phyloP scores from a whole-genome alignment of 805 yeast genomes.

The Brettanomyces anomalus region DNA sequence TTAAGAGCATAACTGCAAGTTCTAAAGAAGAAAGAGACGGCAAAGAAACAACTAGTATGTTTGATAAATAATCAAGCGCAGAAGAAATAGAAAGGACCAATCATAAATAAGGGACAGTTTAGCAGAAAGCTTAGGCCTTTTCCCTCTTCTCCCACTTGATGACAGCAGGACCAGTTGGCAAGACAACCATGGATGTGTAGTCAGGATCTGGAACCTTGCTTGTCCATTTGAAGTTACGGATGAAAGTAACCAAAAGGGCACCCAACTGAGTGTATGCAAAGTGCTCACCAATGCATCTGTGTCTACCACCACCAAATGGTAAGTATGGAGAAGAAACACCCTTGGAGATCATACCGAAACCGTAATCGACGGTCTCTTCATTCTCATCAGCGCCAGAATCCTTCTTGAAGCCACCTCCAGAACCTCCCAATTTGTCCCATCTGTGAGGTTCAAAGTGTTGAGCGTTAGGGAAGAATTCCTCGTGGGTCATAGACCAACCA shows the following conservation, averaged over 20 bases:
- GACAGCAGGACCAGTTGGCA: constrained; percentile 72
- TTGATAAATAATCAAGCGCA: neutral
- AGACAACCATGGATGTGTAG: constrained; percentile 85
- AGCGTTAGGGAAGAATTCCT: constrained; percentile 73
- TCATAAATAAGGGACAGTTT: constrained; percentile 1
- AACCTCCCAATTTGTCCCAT: constrained; percentile 46
- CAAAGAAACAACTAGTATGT: no score
- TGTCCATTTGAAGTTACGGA: constrained; percentile 73
- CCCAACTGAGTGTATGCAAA: constrained; percentile 94
- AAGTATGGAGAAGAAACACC: constrained; percentile 94
- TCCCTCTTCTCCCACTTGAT: constrained; percentile 64
- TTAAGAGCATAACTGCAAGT: no score
- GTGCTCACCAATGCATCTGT: constrained; percentile 98
- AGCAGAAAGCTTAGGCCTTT: neutral
- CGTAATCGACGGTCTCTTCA: constrained; percentile 61
- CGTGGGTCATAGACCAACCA: constrained; percentile 77
- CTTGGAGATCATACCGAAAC: constrained; percentile 93
- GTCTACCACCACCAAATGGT: constrained; percentile 99
- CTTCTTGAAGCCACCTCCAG: constrained; percentile 22
- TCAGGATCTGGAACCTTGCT: constrained; percentile 62
- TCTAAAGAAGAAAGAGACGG: no score
- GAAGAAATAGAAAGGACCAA: constrained; percentile 1
- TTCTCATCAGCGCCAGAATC: constrained; percentile 23
- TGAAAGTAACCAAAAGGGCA: constrained; percentile 63
- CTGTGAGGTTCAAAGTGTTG: constrained; percentile 72